Evolutionary conservation across 1,139 yeast species (phyloP).

Genomic region (Geotrichum histeridarum): DNA sequence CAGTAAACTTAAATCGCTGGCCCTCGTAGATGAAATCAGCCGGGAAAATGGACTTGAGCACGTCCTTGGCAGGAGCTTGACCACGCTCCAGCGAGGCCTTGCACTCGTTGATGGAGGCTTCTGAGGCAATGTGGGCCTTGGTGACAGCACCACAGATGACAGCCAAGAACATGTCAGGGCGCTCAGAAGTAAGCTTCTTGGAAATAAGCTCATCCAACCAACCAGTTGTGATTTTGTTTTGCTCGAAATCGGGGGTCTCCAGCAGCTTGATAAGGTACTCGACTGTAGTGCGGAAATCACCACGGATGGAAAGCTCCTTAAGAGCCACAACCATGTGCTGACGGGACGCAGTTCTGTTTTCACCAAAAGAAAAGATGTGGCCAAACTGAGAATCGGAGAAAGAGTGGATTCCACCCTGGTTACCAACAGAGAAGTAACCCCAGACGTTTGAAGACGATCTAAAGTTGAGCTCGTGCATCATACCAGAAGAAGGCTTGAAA

Average conservation of each 20-base stretch:
- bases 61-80: constrained; percentile 80
- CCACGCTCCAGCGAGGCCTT: constrained; percentile 79
- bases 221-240: constrained; percentile 94
- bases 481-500: constrained; percentile 96
- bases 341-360: constrained; percentile 95
- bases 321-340: constrained; percentile 98
- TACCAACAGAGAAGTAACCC: constrained; percentile 98
- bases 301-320: constrained; percentile 92
- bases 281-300: constrained; percentile 98
- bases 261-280: constrained; percentile 90
- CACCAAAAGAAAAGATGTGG: constrained; percentile 97
- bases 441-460: constrained; percentile 96
- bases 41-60: constrained; percentile 81
- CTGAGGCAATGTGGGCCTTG: constrained; percentile 79
- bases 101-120: constrained; percentile 65
- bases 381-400: constrained; percentile 98
- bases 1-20: constrained; percentile 86
- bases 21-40: constrained; percentile 95
- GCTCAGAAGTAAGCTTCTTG: constrained; percentile 89
- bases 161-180: constrained; percentile 88
- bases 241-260: constrained; percentile 95
- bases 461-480: constrained; percentile 90
- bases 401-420: constrained; percentile 94
- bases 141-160: constrained; percentile 97
- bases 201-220: constrained; percentile 96